Conservation (phyloP, 371 early-diverging fungal species). For the Apophysomyces sp. region DNA sequence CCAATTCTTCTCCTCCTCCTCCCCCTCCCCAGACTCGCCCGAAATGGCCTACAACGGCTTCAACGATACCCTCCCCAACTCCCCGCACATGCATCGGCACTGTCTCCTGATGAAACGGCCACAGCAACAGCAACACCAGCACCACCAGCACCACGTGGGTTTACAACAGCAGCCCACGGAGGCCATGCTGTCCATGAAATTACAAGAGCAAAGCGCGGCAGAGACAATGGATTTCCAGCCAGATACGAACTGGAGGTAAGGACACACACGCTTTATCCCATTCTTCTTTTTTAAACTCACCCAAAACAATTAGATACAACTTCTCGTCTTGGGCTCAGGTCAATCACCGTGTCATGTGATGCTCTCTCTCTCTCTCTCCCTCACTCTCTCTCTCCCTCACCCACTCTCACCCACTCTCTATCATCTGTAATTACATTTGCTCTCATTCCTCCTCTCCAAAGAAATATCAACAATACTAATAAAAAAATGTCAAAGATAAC, state of each 20-base stretch:
- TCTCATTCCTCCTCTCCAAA: neutral
- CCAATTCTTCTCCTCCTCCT: slow-evolving; percentile 16
- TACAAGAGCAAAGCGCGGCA: neutral
- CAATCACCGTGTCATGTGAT: neutral
- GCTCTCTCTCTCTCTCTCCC: neutral
- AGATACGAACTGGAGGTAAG: neutral
- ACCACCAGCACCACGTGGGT: neutral
- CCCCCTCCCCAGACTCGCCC: neutral
- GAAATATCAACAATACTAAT: no score
- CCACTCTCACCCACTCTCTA: neutral
- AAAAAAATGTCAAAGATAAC: neutral
- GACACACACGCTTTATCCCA: neutral
- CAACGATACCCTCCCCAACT: slow-evolving; percentile 4
- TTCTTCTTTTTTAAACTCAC: neutral
- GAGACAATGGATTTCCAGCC: neutral
- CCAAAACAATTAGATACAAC: neutral
- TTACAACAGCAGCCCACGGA: neutral
- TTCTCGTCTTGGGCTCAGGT: slow-evolving; percentile 1
- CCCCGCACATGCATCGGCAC: neutral
- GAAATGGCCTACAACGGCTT: slow-evolving; percentile 1
- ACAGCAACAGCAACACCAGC: neutral
- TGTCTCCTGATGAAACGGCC: neutral
- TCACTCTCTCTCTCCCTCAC: no score
- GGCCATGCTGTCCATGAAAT: neutral
- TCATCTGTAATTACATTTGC: neutral